These are phyloP conservation scores for Sanghuangporus weigelae DNA, from an alignment of 1,284 basidiomycete species.

Conservation along the genomic window DNA sequence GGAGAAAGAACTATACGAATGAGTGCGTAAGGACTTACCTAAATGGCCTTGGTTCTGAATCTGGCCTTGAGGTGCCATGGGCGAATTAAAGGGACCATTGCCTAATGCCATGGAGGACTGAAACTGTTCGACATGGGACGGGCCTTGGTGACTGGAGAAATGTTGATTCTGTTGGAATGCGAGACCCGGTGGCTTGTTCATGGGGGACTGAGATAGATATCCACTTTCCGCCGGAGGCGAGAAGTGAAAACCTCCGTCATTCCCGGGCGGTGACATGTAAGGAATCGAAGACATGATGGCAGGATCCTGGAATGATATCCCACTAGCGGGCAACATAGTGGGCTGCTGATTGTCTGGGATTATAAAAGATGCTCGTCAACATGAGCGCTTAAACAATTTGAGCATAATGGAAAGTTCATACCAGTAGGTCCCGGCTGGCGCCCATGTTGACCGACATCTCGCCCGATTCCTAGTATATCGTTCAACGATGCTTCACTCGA, in stretches of 20 bases:
- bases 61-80: slow-evolving; percentile 6
- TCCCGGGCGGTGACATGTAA: slow-evolving; percentile 28
- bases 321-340: slow-evolving; percentile 27
- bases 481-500: slow-evolving; percentile 70
- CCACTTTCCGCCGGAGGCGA: slow-evolving; percentile 14
- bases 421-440: slow-evolving; percentile 36
- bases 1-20: slow-evolving; percentile 14
- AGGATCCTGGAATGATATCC: slow-evolving; percentile 62
- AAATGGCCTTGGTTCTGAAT: slow-evolving; percentile 8
- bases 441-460: slow-evolving; percentile 40
- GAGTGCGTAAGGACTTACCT: slow-evolving; percentile 9
- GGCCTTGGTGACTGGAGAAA: not conserved
- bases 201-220: slow-evolving; percentile 17
- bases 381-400: slow-evolving; percentile 27
- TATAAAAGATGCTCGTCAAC: slow-evolving; percentile 28
- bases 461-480: slow-evolving; percentile 66
- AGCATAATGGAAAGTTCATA: slow-evolving; percentile 43
- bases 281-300: slow-evolving; percentile 66
- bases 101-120: slow-evolving; percentile 2
- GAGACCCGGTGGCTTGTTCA: slow-evolving; percentile 13
- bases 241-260: slow-evolving; percentile 17
- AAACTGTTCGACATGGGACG: not conserved
- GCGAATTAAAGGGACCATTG: not conserved
- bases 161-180: slow-evolving; percentile 9
- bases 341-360: slow-evolving; percentile 23